Evolutionary conservation across 495 filamentous ascomycete species (phyloP), one percentile per base, ranked within the genome.

Genomic region (Corynascus novoguineensis): DNA sequence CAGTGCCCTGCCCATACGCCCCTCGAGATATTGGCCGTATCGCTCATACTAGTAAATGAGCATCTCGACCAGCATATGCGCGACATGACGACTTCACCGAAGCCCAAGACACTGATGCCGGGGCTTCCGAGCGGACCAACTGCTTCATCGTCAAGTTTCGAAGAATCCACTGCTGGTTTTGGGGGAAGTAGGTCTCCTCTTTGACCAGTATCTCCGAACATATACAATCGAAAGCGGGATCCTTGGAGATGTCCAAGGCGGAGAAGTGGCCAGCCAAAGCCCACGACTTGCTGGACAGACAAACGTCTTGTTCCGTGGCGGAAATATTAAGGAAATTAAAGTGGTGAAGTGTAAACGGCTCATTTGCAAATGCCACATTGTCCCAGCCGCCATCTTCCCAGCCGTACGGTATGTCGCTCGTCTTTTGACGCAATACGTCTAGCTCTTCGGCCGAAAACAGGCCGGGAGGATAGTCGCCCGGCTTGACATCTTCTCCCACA

Each of bases 101-200:
- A 67, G 35, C 65, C 58, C 19, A 64, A 19, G 25, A 35, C 53
- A 1, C 2, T 0, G 29, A 68, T 60, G 15, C 12, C 17, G 31
- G 62, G 58, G 63, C 62, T 46, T 65, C 60, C 5, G 63, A 45
- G 27, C 61, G 61, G 55, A 71, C 61, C 34, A 65, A 68, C 48
- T 69, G 49, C 28, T 59, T 65, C 1, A 50, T 68, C 7, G 65
- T 70, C 24, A 70, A 24, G 52, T 71, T 70, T 28, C 67, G 59
- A 46, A 71, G 61, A 34, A 71, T 59, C 67, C 62, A 71, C 10
- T 27, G 65, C 53, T 67, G 56, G 47, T 64, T 48, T 35, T n/a
- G 15, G 19, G 60, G 67, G 25, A 55, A 65, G 57, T 62, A 65
- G 14, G 40, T 60, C 38, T 38, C 34, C 44, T 55, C 60, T 2